Evolutionary conservation across 2,329 filamentous ascomycete species (phyloP).

Genomic region (Fusarium sterilihyphosum): DNA sequence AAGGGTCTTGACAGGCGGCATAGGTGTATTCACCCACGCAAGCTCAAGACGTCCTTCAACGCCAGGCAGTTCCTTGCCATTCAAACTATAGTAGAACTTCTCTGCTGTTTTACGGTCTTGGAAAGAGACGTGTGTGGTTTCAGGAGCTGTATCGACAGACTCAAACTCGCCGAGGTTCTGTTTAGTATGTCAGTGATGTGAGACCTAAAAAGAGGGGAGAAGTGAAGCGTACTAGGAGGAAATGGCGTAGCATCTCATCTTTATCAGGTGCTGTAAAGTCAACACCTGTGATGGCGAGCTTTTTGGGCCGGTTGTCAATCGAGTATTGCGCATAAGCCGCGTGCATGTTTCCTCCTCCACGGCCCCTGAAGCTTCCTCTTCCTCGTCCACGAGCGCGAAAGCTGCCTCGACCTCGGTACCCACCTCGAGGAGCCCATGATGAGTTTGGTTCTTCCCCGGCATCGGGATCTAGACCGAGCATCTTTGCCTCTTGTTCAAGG

Average conservation of each 20-base stretch:
- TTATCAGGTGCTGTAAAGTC: conserved; percentile 70
- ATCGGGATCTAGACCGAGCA: conserved; percentile 73
- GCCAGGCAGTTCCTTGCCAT: conserved; percentile 67
- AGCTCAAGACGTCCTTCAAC: conserved; percentile 71
- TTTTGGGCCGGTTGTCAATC: conserved; percentile 80
- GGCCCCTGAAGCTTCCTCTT: conserved; percentile 53
- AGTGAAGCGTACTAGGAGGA: conserved; percentile 70
- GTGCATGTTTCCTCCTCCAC: conserved; percentile 59
- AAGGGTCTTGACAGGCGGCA: conserved; percentile 37
- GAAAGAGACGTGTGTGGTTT: conserved; percentile 67
- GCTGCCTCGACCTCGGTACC: conserved; percentile 47
- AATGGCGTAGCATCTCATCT: conserved; percentile 76
- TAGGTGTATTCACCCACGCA: conserved; percentile 63
- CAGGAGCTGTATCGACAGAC: conserved; percentile 61
- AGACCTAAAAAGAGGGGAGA: background rate
- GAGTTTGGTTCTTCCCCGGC: conserved; percentile 53
- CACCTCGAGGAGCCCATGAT: conserved; percentile 41
- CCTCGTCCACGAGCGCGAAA: conserved; percentile 42
- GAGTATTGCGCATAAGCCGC: conserved; percentile 71
- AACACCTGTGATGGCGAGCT: conserved; percentile 70
- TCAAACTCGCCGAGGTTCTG: conserved; percentile 72
- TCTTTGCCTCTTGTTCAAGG: conserved; percentile 77
- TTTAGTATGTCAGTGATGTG: background rate
- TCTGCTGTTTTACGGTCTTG: conserved; percentile 77
- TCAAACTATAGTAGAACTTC: conserved; percentile 69